These are phyloP conservation scores for Neurospora sp. DNA, from an alignment of 2,329 filamentous ascomycete genomes.

Conservation along the genomic window DNA sequence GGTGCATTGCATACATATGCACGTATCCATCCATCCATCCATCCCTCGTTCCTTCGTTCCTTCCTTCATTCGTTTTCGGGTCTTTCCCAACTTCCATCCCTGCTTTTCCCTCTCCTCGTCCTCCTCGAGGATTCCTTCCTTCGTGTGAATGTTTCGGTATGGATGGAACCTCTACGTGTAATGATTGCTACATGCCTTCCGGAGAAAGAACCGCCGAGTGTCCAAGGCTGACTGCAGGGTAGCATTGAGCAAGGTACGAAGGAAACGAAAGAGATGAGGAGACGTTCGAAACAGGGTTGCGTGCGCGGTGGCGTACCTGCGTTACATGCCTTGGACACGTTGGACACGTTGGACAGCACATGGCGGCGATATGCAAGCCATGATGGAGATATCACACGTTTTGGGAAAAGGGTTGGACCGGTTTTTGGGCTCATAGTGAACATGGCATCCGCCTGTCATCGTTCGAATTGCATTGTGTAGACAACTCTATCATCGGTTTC, in stretches of 20 bases:
- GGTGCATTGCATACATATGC: neutral
- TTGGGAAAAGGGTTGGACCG: neutral
- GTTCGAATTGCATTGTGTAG: no score
- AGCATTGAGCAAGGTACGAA: neutral
- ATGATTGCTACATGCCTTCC: neutral
- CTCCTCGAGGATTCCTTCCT: neutral
- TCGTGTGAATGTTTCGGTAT: neutral
- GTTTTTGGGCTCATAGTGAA: neutral
- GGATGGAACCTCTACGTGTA: no score
- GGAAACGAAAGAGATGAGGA: neutral
- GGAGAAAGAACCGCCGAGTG: neutral
- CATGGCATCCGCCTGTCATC: neutral
- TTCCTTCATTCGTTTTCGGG: neutral
- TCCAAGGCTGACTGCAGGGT: neutral
- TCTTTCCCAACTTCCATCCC: neutral
- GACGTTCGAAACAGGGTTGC: neutral
- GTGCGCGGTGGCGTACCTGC: neutral
- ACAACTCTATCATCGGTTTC: no score
- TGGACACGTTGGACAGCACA: neutral
- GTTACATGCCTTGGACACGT: neutral
- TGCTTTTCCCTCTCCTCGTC: neutral
- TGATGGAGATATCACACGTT: neutral
- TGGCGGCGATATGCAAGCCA: neutral
- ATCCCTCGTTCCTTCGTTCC: neutral
- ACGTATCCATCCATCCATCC: neutral